Base-by-base conservation (phyloP, 192 early-diverging fungal species). In the Backusella psychrophila region DNA sequence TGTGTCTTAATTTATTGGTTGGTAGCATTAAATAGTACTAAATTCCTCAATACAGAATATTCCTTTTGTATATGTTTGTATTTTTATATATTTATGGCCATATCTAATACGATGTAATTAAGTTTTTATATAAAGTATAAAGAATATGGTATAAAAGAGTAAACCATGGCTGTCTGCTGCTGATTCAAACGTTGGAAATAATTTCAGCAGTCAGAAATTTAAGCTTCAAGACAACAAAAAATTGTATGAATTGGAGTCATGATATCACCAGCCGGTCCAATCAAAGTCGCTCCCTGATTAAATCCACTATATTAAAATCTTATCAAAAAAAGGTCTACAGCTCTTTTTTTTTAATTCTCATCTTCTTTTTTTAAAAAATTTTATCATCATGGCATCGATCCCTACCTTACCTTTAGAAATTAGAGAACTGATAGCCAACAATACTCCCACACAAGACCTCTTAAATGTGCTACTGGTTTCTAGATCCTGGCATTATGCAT, bases 181-280 rank as follows among this genome's bases (percentile, higher is more conserved):
- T n/a, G n/a, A 56, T 56, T 56, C n/a, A 56, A 21, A 21, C 8
- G 6, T 8, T 21, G 8, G n/a, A 56, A 56, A 56, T 56, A 56
- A 56, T 56, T 56, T 56, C 53, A 56, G n/a, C 53, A 63, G 56
- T 63, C 56, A 63, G 26, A 63, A 63, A 63, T 63, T 63, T 63
- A 63, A 63, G 3, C 56, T 63, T 29, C 26, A n/a, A 63, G 56
- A 63, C 56, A 63, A 14, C 56, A 63, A 63, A 63, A 63, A 63
- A 29, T 63, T 63, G 56, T 63, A 63, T 63, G 56, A 63, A 29
- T 63, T 29, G 29, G 56, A 11, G 12, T 63, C 23, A 63, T 63
- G 12, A 63, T 63, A 63, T 59, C n/a, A 59, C 9, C 26, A 63
- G 23, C 21, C 23, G 56, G 11, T 63, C 56, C 56, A 63, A 63